Conservation (phyloP, 2,329 filamentous ascomycete genomes). For the Seiridium unicorne region DNA sequence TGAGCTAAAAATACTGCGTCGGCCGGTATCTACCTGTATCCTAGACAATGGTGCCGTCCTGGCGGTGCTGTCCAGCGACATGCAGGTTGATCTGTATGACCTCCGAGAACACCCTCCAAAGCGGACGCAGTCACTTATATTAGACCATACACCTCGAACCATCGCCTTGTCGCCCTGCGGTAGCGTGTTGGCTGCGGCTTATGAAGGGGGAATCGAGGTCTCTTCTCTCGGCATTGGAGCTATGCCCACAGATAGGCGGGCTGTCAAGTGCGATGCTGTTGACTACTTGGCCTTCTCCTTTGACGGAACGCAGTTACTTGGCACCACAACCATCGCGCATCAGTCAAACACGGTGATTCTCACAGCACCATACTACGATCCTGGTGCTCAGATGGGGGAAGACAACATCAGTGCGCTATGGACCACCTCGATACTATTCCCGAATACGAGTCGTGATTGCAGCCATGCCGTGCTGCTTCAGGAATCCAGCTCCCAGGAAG, state of each 20-base stretch:
- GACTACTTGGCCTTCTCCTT: constrained; percentile 74
- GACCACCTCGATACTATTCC: constrained; percentile 84
- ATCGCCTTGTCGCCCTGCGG: constrained; percentile 81
- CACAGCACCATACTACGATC: constrained; percentile 77
- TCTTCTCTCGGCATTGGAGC: constrained; percentile 68
- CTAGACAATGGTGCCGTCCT: constrained; percentile 74
- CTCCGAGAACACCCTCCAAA: constrained; percentile 63
- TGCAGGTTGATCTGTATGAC: constrained; percentile 85
- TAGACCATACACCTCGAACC: constrained; percentile 76
- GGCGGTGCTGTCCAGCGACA: constrained; percentile 77
- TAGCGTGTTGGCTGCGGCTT: constrained; percentile 79
- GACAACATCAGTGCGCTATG: constrained; percentile 73
- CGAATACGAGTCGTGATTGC: constrained; percentile 75
- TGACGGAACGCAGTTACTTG: constrained; percentile 75
- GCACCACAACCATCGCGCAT: constrained; percentile 65
- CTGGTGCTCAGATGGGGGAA: constrained; percentile 62
- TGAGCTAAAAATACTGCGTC: constrained; percentile 76
- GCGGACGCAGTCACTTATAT: constrained; percentile 69
- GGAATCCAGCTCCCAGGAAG: constrained; percentile 60
- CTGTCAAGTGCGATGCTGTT: constrained; percentile 76
- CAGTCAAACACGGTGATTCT: constrained; percentile 72
- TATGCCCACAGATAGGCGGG: constrained; percentile 64
- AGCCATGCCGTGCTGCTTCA: constrained; percentile 73
- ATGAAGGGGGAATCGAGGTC: constrained; percentile 86
- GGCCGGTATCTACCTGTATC: constrained; percentile 75